phyloP scores from a whole-genome alignment of 208 protist species.

The Novymonas esmeraldas region DNA sequence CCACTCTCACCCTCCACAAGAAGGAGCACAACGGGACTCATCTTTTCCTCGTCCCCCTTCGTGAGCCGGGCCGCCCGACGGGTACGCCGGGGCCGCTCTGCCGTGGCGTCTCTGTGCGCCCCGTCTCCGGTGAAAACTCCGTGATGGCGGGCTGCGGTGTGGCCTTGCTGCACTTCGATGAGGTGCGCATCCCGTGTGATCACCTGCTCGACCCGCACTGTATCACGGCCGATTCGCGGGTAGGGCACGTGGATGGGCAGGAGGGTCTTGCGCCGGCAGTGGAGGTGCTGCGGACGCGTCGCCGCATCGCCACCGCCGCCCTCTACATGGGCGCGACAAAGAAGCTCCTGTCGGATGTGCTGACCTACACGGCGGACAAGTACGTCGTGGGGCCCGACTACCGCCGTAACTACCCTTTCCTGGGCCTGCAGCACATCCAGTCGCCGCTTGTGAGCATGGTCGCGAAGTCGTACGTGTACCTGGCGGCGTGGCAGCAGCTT shows the following conservation, averaged over 20 bases:
- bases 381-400: slow-evolving; percentile 74
- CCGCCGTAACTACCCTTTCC: slow-evolving; percentile 79
- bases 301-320: slow-evolving; percentile 72
- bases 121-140: slow-evolving; percentile 54
- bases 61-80: slow-evolving; percentile 32
- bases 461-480: slow-evolving; percentile 77
- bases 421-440: slow-evolving; percentile 89
- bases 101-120: slow-evolving; percentile 47
- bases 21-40: slow-evolving; percentile 82
- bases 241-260: slow-evolving; percentile 45
- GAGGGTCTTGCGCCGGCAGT: slow-evolving; percentile 35
- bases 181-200: slow-evolving; percentile 59
- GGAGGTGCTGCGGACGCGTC: slow-evolving; percentile 63
- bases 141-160: slow-evolving; percentile 57
- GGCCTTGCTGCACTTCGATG: slow-evolving; percentile 79
- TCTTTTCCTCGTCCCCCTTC: slow-evolving; percentile 72
- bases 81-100: slow-evolving; percentile 33
- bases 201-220: slow-evolving; percentile 63
- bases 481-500: slow-evolving; percentile 68
- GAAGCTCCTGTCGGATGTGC: slow-evolving; percentile 59
- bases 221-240: slow-evolving; percentile 52
- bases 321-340: slow-evolving; percentile 76
- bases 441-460: slow-evolving; percentile 78
- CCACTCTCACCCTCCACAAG: slow-evolving; percentile 77
- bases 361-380: slow-evolving; percentile 66